Evolutionary conservation across 2,329 filamentous ascomycete species (phyloP), one percentile per base, ranked within the genome.

Genomic region (Arthrobotrys iridis): DNA sequence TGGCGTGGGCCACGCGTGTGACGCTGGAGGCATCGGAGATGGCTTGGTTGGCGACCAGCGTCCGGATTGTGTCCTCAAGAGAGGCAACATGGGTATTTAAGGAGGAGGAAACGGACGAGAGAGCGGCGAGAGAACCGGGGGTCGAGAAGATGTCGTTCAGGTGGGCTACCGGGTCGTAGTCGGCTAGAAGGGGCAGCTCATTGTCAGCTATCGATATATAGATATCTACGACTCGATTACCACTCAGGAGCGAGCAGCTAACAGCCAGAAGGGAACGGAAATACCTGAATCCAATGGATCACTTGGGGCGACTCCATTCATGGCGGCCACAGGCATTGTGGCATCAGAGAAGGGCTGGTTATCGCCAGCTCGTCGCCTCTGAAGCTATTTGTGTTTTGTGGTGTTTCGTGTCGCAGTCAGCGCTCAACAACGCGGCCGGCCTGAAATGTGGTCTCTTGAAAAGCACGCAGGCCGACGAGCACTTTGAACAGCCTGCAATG

Each of bases 81-180:
- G 90, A 91, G 90, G 95, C 85, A 83, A 96, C 91, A 82, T 93
- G 91, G 75, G 84, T 85, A 79, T 88, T 87, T 64, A 99, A 88
- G 50, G 88, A 88, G 63, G 87, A 84, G n/a, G 91, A 92, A 58
- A 95, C 92, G 77, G 87, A 86, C 52, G 87, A 85, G 77, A 96
- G 89, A 63, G 92, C 92, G 41, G 89, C 88, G 76, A 98, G 88
- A 76, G 93, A 90, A 35, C 93, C 92, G 0, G 94, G 91, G 80
- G 96, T 92, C 58, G 93, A 90, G 85, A 99, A 99, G 80, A 99
- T 90, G 77, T 91, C 86, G 84, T 99, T 98, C 67, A 99, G 87
- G 83, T 99, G 93, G 79, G 92, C 88, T 81, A 98, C 90, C 63
- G 95, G 93, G 82, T 98, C 91, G 84, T 97, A 98, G 82, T 97